These are phyloP conservation scores for Phytophthora quininea DNA, from an alignment of 352 stramenopile genomes.

Conservation along the genomic window DNA sequence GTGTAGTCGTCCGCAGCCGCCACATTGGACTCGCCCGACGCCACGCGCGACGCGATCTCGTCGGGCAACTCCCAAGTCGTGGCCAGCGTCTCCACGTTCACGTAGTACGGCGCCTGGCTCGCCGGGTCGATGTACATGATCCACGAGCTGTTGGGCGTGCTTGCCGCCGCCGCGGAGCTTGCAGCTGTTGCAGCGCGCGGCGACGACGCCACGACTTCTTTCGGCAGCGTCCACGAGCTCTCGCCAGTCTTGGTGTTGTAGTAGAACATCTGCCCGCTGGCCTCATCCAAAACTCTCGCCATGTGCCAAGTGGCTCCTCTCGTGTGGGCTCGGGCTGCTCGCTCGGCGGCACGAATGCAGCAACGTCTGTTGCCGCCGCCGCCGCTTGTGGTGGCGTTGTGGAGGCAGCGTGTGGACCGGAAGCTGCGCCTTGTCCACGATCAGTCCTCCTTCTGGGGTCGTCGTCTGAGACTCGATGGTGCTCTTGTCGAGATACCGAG, in stretches of 20 bases:
- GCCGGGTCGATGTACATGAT: slow-evolving; percentile 54
- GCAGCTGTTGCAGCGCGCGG: slow-evolving; percentile 15
- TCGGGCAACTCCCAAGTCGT: slow-evolving; percentile 58
- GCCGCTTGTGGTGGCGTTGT: background rate
- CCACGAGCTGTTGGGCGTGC: slow-evolving; percentile 28
- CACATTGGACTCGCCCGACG: background rate
- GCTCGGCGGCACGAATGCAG: slow-evolving; percentile 4
- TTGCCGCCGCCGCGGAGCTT: background rate
- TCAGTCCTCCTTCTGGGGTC: slow-evolving; percentile 14
- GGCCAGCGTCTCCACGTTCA: slow-evolving; percentile 53
- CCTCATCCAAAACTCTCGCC: slow-evolving; percentile 68
- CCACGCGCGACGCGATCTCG: slow-evolving; percentile 15
- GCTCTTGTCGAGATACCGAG: slow-evolving; percentile 56
- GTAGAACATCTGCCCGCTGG: slow-evolving; percentile 66
- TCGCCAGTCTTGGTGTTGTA: slow-evolving; percentile 69
- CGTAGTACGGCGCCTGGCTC: slow-evolving; percentile 53
- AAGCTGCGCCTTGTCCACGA: slow-evolving; percentile 1
- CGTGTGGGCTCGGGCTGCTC: slow-evolving; percentile 10
- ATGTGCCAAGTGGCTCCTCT: slow-evolving; percentile 34
- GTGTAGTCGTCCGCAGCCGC: slow-evolving; percentile 42
- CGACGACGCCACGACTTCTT: slow-evolving; percentile 9
- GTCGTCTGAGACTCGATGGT: slow-evolving; percentile 53
- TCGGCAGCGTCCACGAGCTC: slow-evolving; percentile 60
- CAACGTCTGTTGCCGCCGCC: slow-evolving; percentile 10
- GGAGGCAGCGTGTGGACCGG: background rate